Percentiles rank a stretch among this genome's conserved stretches.
Conservation (phyloP, 1,284 basidiomycete genomes). For the Marasmius oreades region DNA sequence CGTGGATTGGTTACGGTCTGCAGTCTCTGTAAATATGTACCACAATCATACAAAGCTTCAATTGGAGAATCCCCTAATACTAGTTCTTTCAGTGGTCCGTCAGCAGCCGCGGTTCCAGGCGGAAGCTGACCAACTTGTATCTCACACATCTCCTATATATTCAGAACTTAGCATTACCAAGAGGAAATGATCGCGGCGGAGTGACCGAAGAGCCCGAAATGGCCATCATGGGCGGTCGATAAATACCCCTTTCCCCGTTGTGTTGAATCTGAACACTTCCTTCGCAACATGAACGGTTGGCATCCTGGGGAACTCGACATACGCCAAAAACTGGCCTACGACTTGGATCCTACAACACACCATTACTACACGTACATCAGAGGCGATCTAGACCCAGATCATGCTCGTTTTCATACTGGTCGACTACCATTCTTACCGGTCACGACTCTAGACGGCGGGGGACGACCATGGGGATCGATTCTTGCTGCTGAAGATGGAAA, state of each 20-base stretch:
- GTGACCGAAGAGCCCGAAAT: too few species aligned
- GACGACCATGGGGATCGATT: conserved; percentile 47
- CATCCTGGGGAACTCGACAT: conserved; percentile 40
- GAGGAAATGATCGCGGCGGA: too few species aligned
- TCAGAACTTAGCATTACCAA: too few species aligned
- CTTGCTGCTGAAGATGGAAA: conserved; percentile 34
- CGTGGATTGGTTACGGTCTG: background rate
- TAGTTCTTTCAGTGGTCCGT: background rate
- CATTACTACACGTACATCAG: conserved; percentile 26
- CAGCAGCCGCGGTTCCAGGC: too few species aligned
- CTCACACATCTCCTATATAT: too few species aligned
- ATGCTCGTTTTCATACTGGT: conserved; percentile 40
- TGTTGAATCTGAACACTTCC: background rate
- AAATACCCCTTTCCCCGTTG: background rate
- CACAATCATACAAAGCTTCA: background rate
- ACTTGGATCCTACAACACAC: conserved; percentile 26
- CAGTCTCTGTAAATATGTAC: background rate
- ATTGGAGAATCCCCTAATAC: background rate
- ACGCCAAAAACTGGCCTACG: conserved; percentile 33
- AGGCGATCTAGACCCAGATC: conserved; percentile 40
- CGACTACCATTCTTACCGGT: conserved; percentile 44
- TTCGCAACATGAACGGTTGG: conserved; percentile 36
- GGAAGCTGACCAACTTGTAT: too few species aligned
- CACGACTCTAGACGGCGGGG: conserved; percentile 36
- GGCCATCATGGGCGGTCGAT: background rate